phyloP scores from a whole-genome alignment of 768 basidiomycete genomes.

The Amanita rubescens region DNA sequence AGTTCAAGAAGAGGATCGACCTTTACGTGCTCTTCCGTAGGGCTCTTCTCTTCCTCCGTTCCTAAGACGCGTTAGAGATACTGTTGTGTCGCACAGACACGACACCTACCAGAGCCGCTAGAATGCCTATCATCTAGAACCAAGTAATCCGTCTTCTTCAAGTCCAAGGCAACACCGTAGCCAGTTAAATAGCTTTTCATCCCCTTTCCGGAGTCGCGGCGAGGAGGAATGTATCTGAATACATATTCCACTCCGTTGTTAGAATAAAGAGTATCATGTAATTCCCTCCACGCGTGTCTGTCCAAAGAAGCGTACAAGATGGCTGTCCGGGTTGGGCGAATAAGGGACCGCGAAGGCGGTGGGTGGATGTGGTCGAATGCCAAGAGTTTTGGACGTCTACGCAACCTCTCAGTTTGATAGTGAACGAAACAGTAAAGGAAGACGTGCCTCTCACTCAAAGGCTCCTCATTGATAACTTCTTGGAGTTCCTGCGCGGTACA shows the following conservation, averaged over 20 bases:
- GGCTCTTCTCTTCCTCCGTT: background rate
- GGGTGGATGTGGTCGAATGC: slow-evolving; percentile 76
- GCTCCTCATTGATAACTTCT: slow-evolving; percentile 43
- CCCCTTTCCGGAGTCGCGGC: too few relatives aligned
- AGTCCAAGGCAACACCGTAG: slow-evolving; percentile 85
- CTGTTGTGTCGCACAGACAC: background rate
- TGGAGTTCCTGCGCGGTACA: slow-evolving; percentile 60
- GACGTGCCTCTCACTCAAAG: slow-evolving; percentile 22
- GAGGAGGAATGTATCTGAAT: slow-evolving; percentile 57
- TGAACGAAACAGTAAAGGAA: background rate
- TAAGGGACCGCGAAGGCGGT: slow-evolving; percentile 33
- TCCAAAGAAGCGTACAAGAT: slow-evolving; percentile 70
- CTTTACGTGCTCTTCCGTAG: background rate
- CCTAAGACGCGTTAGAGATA: background rate
- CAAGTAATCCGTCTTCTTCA: slow-evolving; percentile 97
- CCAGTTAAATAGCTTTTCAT: slow-evolving; percentile 57
- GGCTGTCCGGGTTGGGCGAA: slow-evolving; percentile 51
- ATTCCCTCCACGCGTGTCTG: slow-evolving; percentile 38
- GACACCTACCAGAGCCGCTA: slow-evolving; percentile 14
- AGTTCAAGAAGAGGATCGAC: slow-evolving; percentile 4
- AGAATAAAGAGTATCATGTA: slow-evolving; percentile 58
- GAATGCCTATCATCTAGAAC: slow-evolving; percentile 79
- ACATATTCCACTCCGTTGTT: slow-evolving; percentile 60
- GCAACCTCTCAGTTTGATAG: slow-evolving; percentile 1
- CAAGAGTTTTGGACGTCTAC: slow-evolving; percentile 39